Base-by-base conservation (phyloP, 208 protist species). In the Lotmaria passim region DNA sequence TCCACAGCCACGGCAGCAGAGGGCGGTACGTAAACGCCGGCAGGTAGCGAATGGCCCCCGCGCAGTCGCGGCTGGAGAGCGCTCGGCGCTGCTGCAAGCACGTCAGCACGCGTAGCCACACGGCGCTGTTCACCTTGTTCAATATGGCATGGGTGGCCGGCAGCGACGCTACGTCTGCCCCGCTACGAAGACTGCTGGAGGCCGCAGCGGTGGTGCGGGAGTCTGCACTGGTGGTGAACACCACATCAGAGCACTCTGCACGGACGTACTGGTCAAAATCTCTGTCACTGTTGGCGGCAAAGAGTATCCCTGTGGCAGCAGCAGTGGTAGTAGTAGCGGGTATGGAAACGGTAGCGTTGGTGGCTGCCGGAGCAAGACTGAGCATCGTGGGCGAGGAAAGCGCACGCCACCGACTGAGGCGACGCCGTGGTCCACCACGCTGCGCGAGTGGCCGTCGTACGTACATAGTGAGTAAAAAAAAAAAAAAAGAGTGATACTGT, bases 1-100 rank as follows among this genome's bases (percentile, higher is more conserved):
- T 28, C 87, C 87, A 93, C 19, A 93, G 44, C 79, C 82, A 93
- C 17, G 82, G 82, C 50, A 93, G 50, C 17, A 76, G 53, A 14
- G 71, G 63, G 12, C 59, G 69, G 58, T 78, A 87, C 1, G 82
- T 79, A 21, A 81, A 56, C 8, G 82, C 75, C 4, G 86, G 56
- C 14, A 93, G 28, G 69, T 81, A 80, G 21, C 83, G 80, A 0
- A 58, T 55, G 2, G 79, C 75, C 0, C 82, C 70, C n/a, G 67
- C 78, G 50, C 57, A 56, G 47, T 83, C 81, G 38, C 44, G n/a
- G 26, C 46, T 31, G 26, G 62, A 65, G n/a, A 93, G 59, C 23
- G 75, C 74, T 1, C 82, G 73, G 34, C 88, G 88, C 14, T 44
- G 46, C 34, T 82, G 75, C 64, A 93, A 60, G 19, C 73, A 46